Base-by-base conservation (phyloP, 2,329 filamentous ascomycete species). In the Sporothrix brasiliensis region DNA sequence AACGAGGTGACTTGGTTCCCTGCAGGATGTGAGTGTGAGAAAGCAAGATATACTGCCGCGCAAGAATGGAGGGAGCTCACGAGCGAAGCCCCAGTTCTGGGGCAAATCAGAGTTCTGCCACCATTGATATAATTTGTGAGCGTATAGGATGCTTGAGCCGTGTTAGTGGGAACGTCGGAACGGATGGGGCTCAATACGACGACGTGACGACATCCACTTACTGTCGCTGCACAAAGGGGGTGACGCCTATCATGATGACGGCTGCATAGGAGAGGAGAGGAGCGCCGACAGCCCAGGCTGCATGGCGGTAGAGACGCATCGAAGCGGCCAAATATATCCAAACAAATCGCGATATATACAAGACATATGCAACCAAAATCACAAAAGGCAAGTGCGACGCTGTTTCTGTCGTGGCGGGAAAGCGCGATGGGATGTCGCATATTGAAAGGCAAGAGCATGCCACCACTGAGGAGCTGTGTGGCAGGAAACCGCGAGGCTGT, bases 1-100 rank as follows among this genome's bases (percentile, higher is more conserved):
- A 98, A 97, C 0, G 94, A 92, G 6, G 92, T 93, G 2, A 97
- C 91, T 81, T 98, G 94, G 75, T 93, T 93, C 77, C 88, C 92
- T 94, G 75, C 2, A 58, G 1, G 14, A 3, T 13, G 52, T 71
- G 2, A 67, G 67, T 21, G 60, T 9, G 66, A 6, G 1, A 6
- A 21, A 11, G 21, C 21, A 58, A 21, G 56, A 21, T 19, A 49
- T 63, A 34, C 65, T 63, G 44, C 41, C 16, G 60, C 19, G 24
- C 49, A 14, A 14, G 7, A 27, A 9, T 34, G 39, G 1, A 50
- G 44, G 21, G 27, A 21, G 79, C 85, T 77, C 79, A 94, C 92
- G 91, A 69, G 92, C 88, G 79, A 97, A 97, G 0, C 94, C 94
- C 84, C 93, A 97, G 74, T 87, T 86, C 77, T 97, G 91, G 0